Evolutionary conservation across 2,329 filamentous ascomycete species (phyloP), one percentile per base, ranked within the genome.

Genomic region (Neonectria ditissima): DNA sequence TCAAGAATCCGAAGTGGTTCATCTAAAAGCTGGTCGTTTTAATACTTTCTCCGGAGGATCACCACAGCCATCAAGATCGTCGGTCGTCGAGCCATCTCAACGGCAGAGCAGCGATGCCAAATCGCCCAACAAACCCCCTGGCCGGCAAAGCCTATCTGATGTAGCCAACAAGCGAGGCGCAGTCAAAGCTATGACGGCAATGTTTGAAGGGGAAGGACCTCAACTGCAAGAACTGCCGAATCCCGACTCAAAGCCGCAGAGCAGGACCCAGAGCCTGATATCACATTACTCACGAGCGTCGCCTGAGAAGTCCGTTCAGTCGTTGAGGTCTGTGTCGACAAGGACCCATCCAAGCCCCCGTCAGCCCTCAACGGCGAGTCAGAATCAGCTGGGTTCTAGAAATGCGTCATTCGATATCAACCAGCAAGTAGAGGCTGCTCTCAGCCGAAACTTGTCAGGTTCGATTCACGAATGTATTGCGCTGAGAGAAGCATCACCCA

Each of bases 181-280:
- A 3, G 84, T 86, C 13, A 83, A 76, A 67, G 83, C 82, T 2
- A 85, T 87, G 78, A 81, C 84, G 4, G 84, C 84, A 37, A 79
- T 81, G 70, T 86, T 86, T 71, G 83, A 87, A 65, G 79, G 69
- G 14, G 63, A 68, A 8, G 30, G 37, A 18, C 20, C 37, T 41
- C 37, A 37, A 43, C 48, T 59, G 6, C 60, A 55, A 6, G 60
- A 66, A 13, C 10, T 50, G 24, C 59, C 63, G 4, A 55, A 61
- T 7, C 18, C 41, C 18, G 43, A 34, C 3, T n/a, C 43, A 22
- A 59, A 50, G 20, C 65, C 52, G 32, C 48, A 64, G 20, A 66
- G 57, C 61, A 70, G 66, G 48, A 62, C 71, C 4, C 73, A 69
- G 32, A 66, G 62, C 43, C 59, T 71, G 8, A 63, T 66, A 26